Conservation (phyloP, 257 asterid genomes). For the Solanum bulbocastanum region DNA sequence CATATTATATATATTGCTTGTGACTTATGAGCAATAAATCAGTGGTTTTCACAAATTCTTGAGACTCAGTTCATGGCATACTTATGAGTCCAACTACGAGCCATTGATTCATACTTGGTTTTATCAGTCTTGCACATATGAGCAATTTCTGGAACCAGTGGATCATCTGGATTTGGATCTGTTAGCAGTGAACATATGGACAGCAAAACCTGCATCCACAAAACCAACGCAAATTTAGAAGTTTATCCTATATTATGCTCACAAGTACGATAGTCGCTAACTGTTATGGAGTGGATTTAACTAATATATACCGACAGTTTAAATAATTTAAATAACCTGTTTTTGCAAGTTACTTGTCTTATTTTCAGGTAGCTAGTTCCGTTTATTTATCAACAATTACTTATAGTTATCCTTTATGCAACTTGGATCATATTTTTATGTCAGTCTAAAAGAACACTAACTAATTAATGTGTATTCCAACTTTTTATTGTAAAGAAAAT, state of each 20-base stretch:
- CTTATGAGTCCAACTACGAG: slow-evolving; percentile 80
- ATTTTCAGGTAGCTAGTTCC: not conserved
- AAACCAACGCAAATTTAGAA: too few relatives aligned
- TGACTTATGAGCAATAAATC: not conserved
- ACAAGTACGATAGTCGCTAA: not conserved
- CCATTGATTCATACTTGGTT: slow-evolving; percentile 69
- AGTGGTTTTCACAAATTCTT: not conserved
- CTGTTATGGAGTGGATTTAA: not conserved
- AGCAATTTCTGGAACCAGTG: slow-evolving; percentile 82
- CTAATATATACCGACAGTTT: not conserved
- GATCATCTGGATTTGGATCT: slow-evolving; percentile 91
- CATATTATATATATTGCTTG: not conserved
- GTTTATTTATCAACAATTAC: not conserved
- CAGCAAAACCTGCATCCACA: slow-evolving; percentile 49
- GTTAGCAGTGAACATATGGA: slow-evolving; percentile 79
- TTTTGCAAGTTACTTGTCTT: not conserved
- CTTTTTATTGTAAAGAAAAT: not conserved
- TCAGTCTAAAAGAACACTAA: not conserved
- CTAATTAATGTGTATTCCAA: not conserved
- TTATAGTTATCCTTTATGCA: not conserved
- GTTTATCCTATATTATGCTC: not conserved
- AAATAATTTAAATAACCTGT: too few relatives aligned
- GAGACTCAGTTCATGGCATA: slow-evolving; percentile 57
- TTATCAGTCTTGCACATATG: slow-evolving; percentile 60
- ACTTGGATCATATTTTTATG: not conserved